Evolutionary conservation across 2,329 filamentous ascomycete species (phyloP).

Genomic region (Pseudofabraea citricarpa): DNA sequence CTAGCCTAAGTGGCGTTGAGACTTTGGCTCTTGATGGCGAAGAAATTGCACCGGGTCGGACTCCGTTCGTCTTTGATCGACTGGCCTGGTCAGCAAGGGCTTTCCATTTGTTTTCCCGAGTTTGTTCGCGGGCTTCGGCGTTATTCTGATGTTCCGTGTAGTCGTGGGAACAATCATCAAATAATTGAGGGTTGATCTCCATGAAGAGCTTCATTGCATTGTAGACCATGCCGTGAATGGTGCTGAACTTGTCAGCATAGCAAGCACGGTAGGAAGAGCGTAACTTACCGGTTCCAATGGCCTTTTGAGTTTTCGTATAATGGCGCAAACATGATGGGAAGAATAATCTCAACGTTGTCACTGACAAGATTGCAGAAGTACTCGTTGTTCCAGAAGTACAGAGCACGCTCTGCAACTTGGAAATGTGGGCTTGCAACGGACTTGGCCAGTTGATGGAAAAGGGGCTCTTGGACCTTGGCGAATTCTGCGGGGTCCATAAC

Average conservation of each 20-base stretch:
- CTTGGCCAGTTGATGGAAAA: constrained; percentile 96
- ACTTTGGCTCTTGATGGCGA: constrained; percentile 34
- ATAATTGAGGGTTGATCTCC: constrained; percentile 98
- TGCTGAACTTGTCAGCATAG: constrained; percentile 52
- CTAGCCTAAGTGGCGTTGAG: constrained; percentile 46
- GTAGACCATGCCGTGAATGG: constrained; percentile 99
- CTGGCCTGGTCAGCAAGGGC: constrained; percentile 76
- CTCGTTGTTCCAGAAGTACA: constrained; percentile 99
- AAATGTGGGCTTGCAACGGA: constrained; percentile 98
- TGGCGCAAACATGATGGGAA: constrained; percentile 98
- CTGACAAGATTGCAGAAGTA: constrained; percentile 99
- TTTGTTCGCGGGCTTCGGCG: constrained; percentile 76
- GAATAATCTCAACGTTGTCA: constrained; percentile 96
- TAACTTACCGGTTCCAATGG: constrained; percentile 89
- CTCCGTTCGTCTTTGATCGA: constrained; percentile 49
- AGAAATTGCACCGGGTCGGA: constrained; percentile 28
- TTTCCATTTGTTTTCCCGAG: constrained; percentile 85
- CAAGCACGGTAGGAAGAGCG: constrained; percentile 4
- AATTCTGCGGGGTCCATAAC: constrained; percentile 99
- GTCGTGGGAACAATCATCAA: constrained; percentile 97
- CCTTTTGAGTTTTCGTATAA: constrained; percentile 98
- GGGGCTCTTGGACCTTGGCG: constrained; percentile 93
- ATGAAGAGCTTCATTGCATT: constrained; percentile 99
- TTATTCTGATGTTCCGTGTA: constrained; percentile 96
- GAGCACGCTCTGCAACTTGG: constrained; percentile 92